Base-by-base conservation (phyloP, 1,284 basidiomycete species). In the Ceratobasidium theobromae region DNA sequence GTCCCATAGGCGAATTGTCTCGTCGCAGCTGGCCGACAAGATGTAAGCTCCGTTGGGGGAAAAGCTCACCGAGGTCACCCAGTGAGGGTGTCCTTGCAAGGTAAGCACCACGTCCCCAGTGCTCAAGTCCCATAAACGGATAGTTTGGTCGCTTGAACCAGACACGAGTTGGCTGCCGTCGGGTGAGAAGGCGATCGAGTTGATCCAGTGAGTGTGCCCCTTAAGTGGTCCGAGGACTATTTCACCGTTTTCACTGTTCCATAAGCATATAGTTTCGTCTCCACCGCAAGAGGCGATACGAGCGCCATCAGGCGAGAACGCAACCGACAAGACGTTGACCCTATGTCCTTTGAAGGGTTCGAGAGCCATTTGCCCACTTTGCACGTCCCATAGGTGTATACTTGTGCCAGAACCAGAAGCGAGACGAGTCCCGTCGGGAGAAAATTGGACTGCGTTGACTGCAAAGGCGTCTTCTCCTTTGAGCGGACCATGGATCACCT, bases 261-360 rank as follows among this genome's bases (percentile, higher is more conserved):
- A 65, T 32, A 68, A 18, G 23, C 40, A 23, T 27, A 68, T 48
- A 14, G 49, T 54, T 1, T 53, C n/a, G 43, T 55, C 51, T 8
- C 2, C 9, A 3, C 52, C 53, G 38, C 55, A 33, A 38, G 67
- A 53, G 21, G 53, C 58, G 8, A 68, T 11, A 3, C 52, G 60
- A 14, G 14, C 4, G 1, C 58, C 58, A 32, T 55, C 58, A 11
- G 60, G 51, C 2, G 67, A 68, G 41, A 65, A 68, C 18, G 35
- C 38, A 9, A 18, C 11, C 41, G 41, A 45, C 5, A n/a, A 6
- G 41, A 18, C 18, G 41, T 5, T 45, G 18, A 6, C 41, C 18
- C 5, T 18, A 21, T 45, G 41, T n/a, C 41, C 41, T 45, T 11
- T 14, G 11, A 48, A 14, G 21, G 45, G 45, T 5, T 23, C 45